Evolutionary conservation across 257 asterid species (phyloP).

Genomic region (Petrea volubilis): DNA sequence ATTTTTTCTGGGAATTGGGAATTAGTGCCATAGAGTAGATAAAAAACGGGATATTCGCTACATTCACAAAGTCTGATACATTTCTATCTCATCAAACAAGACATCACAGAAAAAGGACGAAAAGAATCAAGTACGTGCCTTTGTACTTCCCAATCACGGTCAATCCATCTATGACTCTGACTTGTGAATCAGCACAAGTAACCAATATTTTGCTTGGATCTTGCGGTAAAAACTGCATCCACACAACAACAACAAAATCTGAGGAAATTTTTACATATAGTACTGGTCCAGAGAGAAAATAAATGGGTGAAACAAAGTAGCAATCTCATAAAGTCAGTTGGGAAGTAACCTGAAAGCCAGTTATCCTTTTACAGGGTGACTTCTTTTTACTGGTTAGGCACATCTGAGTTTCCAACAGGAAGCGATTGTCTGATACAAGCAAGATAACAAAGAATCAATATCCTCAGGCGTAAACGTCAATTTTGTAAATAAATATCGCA

Average conservation of each 20-base stretch:
- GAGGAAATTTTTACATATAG: neutral
- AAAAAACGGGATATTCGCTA: neutral
- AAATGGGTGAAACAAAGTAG: conserved; percentile 4
- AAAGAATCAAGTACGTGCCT: conserved; percentile 45
- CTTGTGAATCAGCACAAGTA: conserved; percentile 77
- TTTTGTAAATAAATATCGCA: neutral
- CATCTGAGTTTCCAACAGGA: conserved; percentile 63
- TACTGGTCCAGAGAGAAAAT: neutral
- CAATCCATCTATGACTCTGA: conserved; percentile 62
- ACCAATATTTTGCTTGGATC: conserved; percentile 77
- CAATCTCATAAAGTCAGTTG: neutral
- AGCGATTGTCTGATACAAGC: conserved; percentile 55
- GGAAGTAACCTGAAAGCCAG: conserved; percentile 78
- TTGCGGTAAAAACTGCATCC: conserved; percentile 74
- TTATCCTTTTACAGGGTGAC: conserved; percentile 79
- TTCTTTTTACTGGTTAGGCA: conserved; percentile 79
- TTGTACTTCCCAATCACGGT: conserved; percentile 69
- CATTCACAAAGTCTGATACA: neutral
- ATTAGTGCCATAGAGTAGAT: neutral
- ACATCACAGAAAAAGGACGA: neutral
- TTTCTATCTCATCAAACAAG: neutral
- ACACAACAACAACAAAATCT: neutral
- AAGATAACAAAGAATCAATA: conserved; percentile 13
- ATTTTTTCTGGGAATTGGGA: neutral
- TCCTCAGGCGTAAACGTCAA: neutral